Evolutionary conservation across 208 protist genomes (phyloP), one percentile per base, ranked within the genome.

Genomic region (Crithidia fasciculata): DNA sequence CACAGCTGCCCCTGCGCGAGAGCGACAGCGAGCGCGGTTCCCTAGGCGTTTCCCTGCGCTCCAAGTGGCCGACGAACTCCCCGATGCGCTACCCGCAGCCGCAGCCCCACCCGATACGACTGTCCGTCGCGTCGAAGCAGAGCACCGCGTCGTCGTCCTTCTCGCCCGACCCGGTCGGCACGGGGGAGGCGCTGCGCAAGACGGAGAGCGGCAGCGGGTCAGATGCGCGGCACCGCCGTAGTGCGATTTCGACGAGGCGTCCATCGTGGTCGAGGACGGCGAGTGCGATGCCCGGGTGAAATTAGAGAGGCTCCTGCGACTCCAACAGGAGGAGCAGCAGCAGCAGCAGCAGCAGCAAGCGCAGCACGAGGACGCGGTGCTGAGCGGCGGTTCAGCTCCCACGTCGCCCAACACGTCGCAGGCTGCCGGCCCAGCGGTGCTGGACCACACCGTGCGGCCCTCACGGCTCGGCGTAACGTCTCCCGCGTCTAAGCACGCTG

Each of bases 1-100:
- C 64, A 4, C 64, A 58, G 45, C 65, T 78, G 50, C 74, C 74
- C 16, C 40, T 78, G 44, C 36, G 58, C 40, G 74, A 78, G 49
- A 68, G 50, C 49, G 62, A 68, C 49, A 68, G 62, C 18, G 62
- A 68, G 37, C 62, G 62, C 5, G 62, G 49, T 2, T 68, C 62
- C 15, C 36, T 43, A 28, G 40, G 49, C 4, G 49, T 49, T 4
- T 68, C 62, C 36, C 13, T 68, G 62, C 50, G 62, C 5, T 15
- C 37, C 5, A 68, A 45, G 49, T 36, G 49, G 62, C 62, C n/a
- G 12, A 37, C 62, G 7, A 57, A 36, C 49, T 55, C 62, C 13
- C 62, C 62, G 15, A 57, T 45, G 49, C 50, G 62, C 37, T 68
- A 57, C 62, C 62, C 62, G 15, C 62, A 68, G 49, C 50, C 62